Conservation (phyloP, 768 basidiomycete genomes). For the Suillus placidus region DNA sequence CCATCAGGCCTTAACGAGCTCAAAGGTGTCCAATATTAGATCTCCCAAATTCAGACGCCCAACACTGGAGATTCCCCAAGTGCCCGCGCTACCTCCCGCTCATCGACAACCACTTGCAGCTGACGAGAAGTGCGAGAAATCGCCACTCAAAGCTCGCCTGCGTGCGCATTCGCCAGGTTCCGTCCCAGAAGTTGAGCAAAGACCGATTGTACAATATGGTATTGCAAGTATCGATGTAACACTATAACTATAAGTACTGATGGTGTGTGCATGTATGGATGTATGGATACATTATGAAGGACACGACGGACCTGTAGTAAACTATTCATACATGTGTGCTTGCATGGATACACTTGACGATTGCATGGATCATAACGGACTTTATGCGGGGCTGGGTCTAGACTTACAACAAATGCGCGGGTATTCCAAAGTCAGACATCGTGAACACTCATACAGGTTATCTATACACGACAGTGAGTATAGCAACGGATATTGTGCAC, state of each 20-base stretch:
- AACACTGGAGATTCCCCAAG: neutral
- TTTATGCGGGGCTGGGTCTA: neutral
- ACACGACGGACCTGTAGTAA: neutral
- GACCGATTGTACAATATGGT: constrained; percentile 22
- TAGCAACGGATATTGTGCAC: neutral
- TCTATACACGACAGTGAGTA: neutral
- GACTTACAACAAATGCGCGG: too few species aligned
- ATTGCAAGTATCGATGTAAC: constrained; percentile 31
- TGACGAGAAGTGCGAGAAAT: too few species aligned
- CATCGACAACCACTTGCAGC: neutral
- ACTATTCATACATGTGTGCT: neutral
- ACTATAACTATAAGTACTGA: neutral
- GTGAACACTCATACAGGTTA: neutral
- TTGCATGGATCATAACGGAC: constrained; percentile 10
- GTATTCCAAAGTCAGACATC: neutral
- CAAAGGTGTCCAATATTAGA: constrained; percentile 15
- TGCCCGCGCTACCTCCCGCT: neutral
- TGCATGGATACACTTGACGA: constrained; percentile 15
- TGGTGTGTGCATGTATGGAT: neutral
- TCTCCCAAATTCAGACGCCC: constrained; percentile 27
- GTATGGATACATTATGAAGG: neutral
- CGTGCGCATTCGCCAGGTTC: constrained; percentile 21
- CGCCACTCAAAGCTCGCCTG: constrained; percentile 19
- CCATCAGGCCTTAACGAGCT: constrained; percentile 29
- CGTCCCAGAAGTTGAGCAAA: constrained; percentile 26